Percentiles rank a stretch among this genome's conserved stretches.
These are phyloP conservation scores for Phoma sp. DNA, from an alignment of 2,329 filamentous ascomycete species.

Conservation along the genomic window DNA sequence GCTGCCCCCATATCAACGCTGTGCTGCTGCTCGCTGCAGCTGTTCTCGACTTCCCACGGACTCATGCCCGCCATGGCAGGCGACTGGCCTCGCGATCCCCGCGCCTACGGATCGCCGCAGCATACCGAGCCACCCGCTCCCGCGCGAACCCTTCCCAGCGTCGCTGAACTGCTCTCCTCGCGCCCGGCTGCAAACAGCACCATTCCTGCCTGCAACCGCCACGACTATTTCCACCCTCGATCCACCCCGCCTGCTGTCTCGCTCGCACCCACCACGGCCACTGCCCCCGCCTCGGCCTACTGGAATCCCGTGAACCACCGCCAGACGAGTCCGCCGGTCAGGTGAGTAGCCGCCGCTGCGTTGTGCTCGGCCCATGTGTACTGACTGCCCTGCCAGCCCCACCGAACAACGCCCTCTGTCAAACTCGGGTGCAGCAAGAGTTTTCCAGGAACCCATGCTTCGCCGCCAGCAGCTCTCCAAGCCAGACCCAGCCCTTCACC, in stretches of 20 bases:
- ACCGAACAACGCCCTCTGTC: conserved; percentile 10
- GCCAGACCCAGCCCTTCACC: conserved; percentile 13
- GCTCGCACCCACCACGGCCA: conserved; percentile 12
- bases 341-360: conserved; percentile 3
- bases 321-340: conserved; percentile 16
- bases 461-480: conserved; percentile 11
- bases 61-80: conserved; percentile 21
- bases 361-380: background rate
- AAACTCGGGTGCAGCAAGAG: background rate
- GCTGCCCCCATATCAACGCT: conserved; percentile 17
- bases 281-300: conserved; percentile 3
- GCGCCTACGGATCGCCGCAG: conserved; percentile 14
- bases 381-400: conserved; percentile 10
- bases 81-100: conserved; percentile 20
- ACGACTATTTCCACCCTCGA: conserved; percentile 18
- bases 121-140: conserved; percentile 14
- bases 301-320: conserved; percentile 24
- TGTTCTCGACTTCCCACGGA: conserved; percentile 1
- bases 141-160: conserved; percentile 30
- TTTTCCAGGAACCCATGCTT: conserved; percentile 6
- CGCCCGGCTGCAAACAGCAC: conserved; percentile 19
- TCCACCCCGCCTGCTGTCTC: conserved; percentile 14
- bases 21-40: conserved; percentile 14
- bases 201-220: conserved; percentile 22
- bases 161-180: conserved; percentile 33